These are phyloP conservation scores for Corylus avellana DNA, from an alignment of 306 rosid genomes.

Conservation along the genomic window DNA sequence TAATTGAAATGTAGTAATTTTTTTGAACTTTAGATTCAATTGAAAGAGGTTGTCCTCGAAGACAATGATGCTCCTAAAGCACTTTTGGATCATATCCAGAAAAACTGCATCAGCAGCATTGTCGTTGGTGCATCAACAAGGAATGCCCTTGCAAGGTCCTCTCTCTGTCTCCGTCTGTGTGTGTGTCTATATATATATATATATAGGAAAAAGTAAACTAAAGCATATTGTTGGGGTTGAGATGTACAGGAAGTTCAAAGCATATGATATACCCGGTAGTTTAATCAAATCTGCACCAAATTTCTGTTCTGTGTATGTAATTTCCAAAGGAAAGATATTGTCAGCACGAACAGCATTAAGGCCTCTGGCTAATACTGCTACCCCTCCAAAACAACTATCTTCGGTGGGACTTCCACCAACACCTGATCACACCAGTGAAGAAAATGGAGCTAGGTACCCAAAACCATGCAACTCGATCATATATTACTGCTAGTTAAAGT, in stretches of 20 bases:
- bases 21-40: slow-evolving; percentile 45
- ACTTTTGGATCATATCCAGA: slow-evolving; percentile 48
- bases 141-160: slow-evolving; percentile 65
- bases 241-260: slow-evolving; percentile 57
- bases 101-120: slow-evolving; percentile 50
- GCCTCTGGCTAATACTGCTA: slow-evolving; percentile 40
- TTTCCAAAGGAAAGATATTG: slow-evolving; percentile 79
- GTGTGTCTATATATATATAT: not conserved
- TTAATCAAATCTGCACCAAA: slow-evolving; percentile 70
- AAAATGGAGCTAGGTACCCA: slow-evolving; percentile 48
- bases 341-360: slow-evolving; percentile 66
- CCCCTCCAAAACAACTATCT: slow-evolving; percentile 45
- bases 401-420: slow-evolving; percentile 30
- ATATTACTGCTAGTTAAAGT: slow-evolving; percentile 31
- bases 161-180: slow-evolving; percentile 4
- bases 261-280: slow-evolving; percentile 52
- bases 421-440: slow-evolving; percentile 37
- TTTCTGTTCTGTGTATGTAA: slow-evolving; percentile 70
- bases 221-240: slow-evolving; percentile 25
- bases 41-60: slow-evolving; percentile 72
- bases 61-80: slow-evolving; percentile 63
- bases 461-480: not conserved
- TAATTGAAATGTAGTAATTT: not conserved
- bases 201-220: not conserved
- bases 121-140: slow-evolving; percentile 74